These are phyloP conservation scores for Acacia crassicarpa DNA, from an alignment of 306 rosid species.

Conservation along the genomic window DNA sequence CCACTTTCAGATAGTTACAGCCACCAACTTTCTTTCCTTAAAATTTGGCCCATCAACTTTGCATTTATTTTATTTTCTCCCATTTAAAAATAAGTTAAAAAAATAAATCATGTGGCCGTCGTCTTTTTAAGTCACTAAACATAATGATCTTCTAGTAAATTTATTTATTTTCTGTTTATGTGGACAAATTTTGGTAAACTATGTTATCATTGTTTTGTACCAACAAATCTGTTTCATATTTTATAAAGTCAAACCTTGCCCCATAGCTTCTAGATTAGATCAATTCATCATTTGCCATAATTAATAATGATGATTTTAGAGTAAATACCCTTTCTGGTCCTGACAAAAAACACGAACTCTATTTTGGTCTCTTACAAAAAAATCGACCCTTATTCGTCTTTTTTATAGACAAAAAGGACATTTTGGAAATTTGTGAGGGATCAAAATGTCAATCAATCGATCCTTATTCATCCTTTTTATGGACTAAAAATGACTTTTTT, in stretches of 20 bases:
- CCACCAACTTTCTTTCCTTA: conserved; percentile 60
- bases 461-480: too few species aligned
- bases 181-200: neutral
- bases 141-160: neutral
- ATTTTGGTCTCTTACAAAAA: too few species aligned
- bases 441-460: too few species aligned
- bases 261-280: neutral
- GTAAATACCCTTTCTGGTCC: too few species aligned
- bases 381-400: too few species aligned
- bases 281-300: conserved; percentile 30
- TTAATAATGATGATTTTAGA: conserved; percentile 47
- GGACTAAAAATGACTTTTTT: too few species aligned
- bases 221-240: neutral
- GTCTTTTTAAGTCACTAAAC: neutral
- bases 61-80: conserved; percentile 30
- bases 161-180: neutral
- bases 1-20: conserved; percentile 42
- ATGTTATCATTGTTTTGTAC: conserved; percentile 34
- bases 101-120: conserved; percentile 19
- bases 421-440: too few species aligned
- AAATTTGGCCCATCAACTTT: conserved; percentile 53
- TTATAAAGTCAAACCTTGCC: neutral
- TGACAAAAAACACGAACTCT: too few species aligned
- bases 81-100: too few species aligned
- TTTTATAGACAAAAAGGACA: too few species aligned